Evolutionary conservation across 257 asterid genomes (phyloP).

Genomic region (Petrea volubilis): DNA sequence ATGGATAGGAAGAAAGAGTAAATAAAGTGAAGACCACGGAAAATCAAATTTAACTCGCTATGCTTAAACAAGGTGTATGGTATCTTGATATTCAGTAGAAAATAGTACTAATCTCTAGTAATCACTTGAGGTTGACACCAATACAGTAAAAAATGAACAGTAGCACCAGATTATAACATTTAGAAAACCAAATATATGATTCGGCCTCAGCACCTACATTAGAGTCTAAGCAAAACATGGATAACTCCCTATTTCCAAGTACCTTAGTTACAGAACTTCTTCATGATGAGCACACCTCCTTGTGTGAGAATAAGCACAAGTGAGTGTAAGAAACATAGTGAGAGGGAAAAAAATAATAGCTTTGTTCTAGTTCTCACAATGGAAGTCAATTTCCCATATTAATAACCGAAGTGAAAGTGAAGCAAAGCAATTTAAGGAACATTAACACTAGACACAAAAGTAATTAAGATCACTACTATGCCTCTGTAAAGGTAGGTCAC

Average conservation of each 20-base stretch:
- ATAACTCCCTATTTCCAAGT: not conserved
- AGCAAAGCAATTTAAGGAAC: conserved; percentile 15
- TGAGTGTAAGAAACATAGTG: not conserved
- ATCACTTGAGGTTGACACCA: not conserved
- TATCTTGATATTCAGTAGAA: not conserved
- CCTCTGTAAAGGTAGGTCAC: conserved; percentile 2
- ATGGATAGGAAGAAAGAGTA: not conserved
- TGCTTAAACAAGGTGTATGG: not conserved
- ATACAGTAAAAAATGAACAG: not conserved
- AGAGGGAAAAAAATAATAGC: conserved; percentile 6
- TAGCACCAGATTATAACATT: not conserved
- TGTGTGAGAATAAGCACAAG: not conserved
- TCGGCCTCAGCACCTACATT: not conserved
- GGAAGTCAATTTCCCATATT: not conserved
- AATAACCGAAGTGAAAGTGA: not conserved
- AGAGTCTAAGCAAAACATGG: not conserved
- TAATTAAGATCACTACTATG: not conserved
- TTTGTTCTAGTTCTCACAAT: conserved; percentile 7
- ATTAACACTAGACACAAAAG: conserved; percentile 20
- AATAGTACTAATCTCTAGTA: not conserved
- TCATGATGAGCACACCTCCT: conserved; percentile 9
- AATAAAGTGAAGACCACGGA: not conserved
- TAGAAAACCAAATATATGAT: not conserved
- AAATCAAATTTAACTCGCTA: not conserved
- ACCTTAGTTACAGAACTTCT: not conserved